Conservation (phyloP, 768 basidiomycete species). For the Aureoboletus auriporus region DNA sequence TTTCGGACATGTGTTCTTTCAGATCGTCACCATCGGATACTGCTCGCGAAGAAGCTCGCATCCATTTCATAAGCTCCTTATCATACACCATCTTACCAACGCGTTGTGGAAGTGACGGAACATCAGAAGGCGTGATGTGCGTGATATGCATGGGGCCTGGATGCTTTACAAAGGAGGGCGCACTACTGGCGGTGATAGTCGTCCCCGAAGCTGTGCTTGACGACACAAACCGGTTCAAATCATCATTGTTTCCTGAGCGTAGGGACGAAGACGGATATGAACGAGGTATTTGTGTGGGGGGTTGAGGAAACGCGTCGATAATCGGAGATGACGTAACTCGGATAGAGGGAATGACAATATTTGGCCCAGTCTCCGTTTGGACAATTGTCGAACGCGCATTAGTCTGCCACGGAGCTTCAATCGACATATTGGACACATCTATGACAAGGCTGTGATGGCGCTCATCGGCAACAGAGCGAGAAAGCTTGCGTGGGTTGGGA, state of each 20-base stretch:
- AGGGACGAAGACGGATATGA: conserved; percentile 51
- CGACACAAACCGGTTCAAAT: conserved; percentile 86
- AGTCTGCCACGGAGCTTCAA: conserved; percentile 35
- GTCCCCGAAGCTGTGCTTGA: conserved; percentile 80
- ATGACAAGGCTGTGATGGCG: conserved; percentile 38
- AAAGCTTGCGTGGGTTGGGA: conserved; percentile 41
- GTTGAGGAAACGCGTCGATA: conserved; percentile 27
- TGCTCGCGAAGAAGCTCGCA: conserved; percentile 50
- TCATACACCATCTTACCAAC: conserved; percentile 90
- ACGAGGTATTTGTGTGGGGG: conserved; percentile 28
- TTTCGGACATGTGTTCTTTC: conserved; percentile 38
- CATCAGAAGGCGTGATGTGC: conserved; percentile 76
- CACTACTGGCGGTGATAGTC: conserved; percentile 66
- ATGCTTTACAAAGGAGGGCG: conserved; percentile 83
- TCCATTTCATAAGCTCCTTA: conserved; percentile 80
- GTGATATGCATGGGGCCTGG: conserved; percentile 74
- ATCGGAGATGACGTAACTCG: conserved; percentile 27
- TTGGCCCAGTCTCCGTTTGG: conserved; percentile 1
- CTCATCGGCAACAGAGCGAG: conserved; percentile 40
- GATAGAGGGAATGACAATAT: conserved; percentile 22
- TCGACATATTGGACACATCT: conserved; percentile 42
- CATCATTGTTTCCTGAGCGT: conserved; percentile 54
- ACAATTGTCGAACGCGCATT: conserved; percentile 15
- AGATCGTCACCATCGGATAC: conserved; percentile 29
- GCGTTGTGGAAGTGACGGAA: conserved; percentile 68